Evolutionary conservation across 305 asterid genomes (phyloP), one percentile per base, ranked within the genome.

Genomic region (Solanum hybrid): DNA sequence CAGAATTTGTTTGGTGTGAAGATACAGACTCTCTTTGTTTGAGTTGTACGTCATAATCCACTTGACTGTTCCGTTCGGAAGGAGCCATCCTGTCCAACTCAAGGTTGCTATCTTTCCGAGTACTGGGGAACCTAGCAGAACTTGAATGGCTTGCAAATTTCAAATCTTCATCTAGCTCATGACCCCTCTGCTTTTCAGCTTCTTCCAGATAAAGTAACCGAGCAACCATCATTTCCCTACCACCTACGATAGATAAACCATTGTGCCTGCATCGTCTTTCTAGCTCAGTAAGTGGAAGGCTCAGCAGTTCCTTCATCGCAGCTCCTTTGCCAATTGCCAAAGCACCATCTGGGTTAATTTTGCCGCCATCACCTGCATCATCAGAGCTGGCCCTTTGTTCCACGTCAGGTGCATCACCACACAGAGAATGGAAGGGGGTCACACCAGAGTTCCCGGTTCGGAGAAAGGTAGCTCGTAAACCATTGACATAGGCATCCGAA

Each of bases 181-280:
- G 93, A 88, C 96, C 97, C 91, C 98, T 93, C 90, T 92, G 98
- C 90, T 95, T 97, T 92, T 97, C 99, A 0, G 99, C 99, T 91
- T 96, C 99, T 91, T 96, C 99, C 88, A 97, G 93, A 93, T 97
- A 95, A 90, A 97, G 99, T 88, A 97, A 92, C 79, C 98, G 94
- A 35, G 98, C 98, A 75, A 97, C 99, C 99, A 97, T 96, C 95
- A 95, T 96, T 91, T 96, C 98, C 92, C 98, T 92, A 56, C 99
- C 99, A 90, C 99, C 99, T 80, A 97, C 94, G 37, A 95, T 97
- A 90, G 98, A 97, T 89, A 96, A 88, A 75, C 99, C 99, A 91
- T 96, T 96, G 91, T 96, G 98, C 88, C 98, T 92, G 92, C 99
- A 96, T 87, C 99, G 96, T 89, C 99, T 94, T 92, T 96, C 99